Base-by-base conservation (phyloP, 1,139 yeast genomes). In the Pichia terricola region DNA sequence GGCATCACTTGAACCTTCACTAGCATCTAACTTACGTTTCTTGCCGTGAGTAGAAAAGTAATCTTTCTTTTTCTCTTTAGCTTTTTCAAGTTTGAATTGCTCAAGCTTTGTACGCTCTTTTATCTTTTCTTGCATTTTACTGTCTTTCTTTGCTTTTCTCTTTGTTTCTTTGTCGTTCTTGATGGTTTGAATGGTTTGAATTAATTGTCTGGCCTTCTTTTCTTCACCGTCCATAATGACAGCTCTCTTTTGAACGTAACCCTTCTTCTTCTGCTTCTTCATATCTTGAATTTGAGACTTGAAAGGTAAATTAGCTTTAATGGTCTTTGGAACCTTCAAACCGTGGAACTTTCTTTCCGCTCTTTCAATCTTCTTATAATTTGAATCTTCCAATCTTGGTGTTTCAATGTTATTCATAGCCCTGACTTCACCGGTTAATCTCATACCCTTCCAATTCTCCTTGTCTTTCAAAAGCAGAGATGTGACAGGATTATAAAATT, bases 401-500 rank as follows among this genome's bases (percentile, higher is more conserved):
- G 75, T 59, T 45, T 94, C 94, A 41, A 88, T 61, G 28, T 75
- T 76, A 53, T 75, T 65, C 32, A 76, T 94, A 28, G 94, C 94
- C 56, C 98, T 76, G 35, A 94, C 89, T 60, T 82, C 83, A 46
- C 98, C 98, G 0, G 96, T 91, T 50, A 89, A 70, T 60, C 95
- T 77, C 95, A 94, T 88, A 52, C 99, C 99, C 58, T 76, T 77
- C 99, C 99, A 94, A 59, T 85, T 85, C 32, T 73, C 69, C 65
- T 91, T 94, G 53, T 86, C 75, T 37, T 69, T 65, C 47, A 87
- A 65, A 55, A 94, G 71, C 57, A 89, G 70, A 1, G 98, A 91
- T 0, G 97, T 86, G 28, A 94, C 97, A 1, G 98, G 98, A 60
- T 91, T 94, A 66, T 91, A 94, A 65, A 87, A 91, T 61, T 80